phyloP scores from a whole-genome alignment of 768 basidiomycete species.

The Lyophyllum semitale region DNA sequence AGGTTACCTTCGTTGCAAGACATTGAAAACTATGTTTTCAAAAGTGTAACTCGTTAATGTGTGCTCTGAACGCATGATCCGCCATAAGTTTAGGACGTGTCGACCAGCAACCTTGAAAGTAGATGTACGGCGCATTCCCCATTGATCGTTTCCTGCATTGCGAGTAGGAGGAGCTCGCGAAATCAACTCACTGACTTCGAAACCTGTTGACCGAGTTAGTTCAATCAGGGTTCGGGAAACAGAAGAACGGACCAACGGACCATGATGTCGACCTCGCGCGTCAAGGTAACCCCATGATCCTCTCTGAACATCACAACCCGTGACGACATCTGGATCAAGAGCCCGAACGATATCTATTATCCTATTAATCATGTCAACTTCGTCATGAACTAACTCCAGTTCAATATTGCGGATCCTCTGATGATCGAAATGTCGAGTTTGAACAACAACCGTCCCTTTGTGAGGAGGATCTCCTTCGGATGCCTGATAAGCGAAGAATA shows the following conservation, averaged over 20 bases:
- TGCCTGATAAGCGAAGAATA: slow-evolving; percentile 75
- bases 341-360: slow-evolving; percentile 72
- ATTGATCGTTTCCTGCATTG: slow-evolving; percentile 53
- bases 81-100: slow-evolving; percentile 92
- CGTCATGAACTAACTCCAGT: slow-evolving; percentile 59
- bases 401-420: slow-evolving; percentile 43
- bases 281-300: slow-evolving; percentile 90
- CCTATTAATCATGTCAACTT: slow-evolving; percentile 80
- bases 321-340: slow-evolving; percentile 88
- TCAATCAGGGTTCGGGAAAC: neutral
- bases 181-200: slow-evolving; percentile 72
- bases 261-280: slow-evolving; percentile 61
- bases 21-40: slow-evolving; percentile 85
- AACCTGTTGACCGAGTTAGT: slow-evolving; percentile 45
- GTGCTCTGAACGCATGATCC: slow-evolving; percentile 86
- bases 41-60: slow-evolving; percentile 80
- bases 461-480: slow-evolving; percentile 38
- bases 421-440: slow-evolving; percentile 36
- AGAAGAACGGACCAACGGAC: slow-evolving; percentile 48
- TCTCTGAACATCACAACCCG: slow-evolving; percentile 90
- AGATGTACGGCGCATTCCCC: slow-evolving; percentile 74
- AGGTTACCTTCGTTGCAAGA: slow-evolving; percentile 71
- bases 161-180: slow-evolving; percentile 67
- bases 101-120: slow-evolving; percentile 85
- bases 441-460: slow-evolving; percentile 58